Evolutionary conservation across 441 rosid genomes (phyloP), one percentile per base, ranked within the genome.

Genomic region (Codiaeum variegatum): DNA sequence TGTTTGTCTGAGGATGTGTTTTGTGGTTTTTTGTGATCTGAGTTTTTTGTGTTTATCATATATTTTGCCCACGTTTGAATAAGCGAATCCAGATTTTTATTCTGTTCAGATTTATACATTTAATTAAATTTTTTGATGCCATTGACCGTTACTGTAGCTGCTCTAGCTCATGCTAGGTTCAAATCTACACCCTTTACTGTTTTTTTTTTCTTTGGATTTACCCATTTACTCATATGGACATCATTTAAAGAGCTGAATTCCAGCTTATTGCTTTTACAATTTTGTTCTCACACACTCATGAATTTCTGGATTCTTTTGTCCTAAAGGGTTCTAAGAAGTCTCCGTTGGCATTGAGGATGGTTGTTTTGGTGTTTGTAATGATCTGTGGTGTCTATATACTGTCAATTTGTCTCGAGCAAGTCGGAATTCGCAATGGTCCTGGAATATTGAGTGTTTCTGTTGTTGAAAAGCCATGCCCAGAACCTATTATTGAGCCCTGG

Each of bases 401-500:
- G 73, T 74, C 83, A 61, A 77, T 85, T 72, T 83, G 85, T 69
- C 73, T 82, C 42, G 66, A 80, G 76, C 88, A 85, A 76, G 75
- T 79, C 18, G 71, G 85, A 24, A 54, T 78, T 56, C 66, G 71
- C 10, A 64, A 74, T 24, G 73, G 66, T 64, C 58, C 77, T 34
- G 75, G 75, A 11, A 40, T 78, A 68, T 79, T 79, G 49, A 75
- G 62, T 31, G 61, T 81, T 65, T 71, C 72, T 70, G 81, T 77
- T 55, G 31, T 62, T 13, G 74, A 75, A 24, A 87, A 77, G 67
- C 88, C 86, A 0, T 90, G 98, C 76, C 94, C 91, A 0, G 89
- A 88, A 77, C 97, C 95, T 72, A 75, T 80, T 34, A 83, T 88
- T 34, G 87, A 90, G 52, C 99, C 97, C 21, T 91, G 96, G 98